A percentile compares a stretch with the other conserved stretches of the same genome.
These are phyloP conservation scores for Ganoderma resinaceum DNA, from an alignment of 1,284 basidiomycete genomes.

Conservation along the genomic window DNA sequence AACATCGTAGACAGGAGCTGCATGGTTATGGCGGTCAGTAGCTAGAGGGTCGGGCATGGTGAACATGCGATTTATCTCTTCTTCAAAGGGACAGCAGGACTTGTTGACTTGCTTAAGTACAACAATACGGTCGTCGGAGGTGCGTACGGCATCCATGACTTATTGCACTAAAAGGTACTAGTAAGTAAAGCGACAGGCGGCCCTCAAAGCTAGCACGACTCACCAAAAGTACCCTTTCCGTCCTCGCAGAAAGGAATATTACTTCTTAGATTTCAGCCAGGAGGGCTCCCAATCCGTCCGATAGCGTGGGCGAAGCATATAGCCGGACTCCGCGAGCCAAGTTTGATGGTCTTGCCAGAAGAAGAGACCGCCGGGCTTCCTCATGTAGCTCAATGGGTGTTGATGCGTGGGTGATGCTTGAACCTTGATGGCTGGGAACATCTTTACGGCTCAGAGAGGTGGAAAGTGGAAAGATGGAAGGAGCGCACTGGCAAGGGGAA, in stretches of 20 bases:
- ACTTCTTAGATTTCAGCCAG: constrained; percentile 13
- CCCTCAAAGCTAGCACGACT: neutral
- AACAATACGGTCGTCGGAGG: constrained; percentile 19
- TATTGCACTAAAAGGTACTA: constrained; percentile 21
- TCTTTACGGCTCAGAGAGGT: neutral
- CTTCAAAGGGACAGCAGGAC: constrained; percentile 12
- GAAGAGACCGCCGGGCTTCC: neutral
- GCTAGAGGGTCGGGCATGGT: constrained; percentile 14
- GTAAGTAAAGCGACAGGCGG: too few species aligned
- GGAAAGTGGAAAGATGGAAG: neutral
- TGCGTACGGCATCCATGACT: constrained; percentile 23
- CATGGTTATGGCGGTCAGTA: constrained; percentile 37
- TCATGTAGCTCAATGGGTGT: neutral
- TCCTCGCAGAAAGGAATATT: constrained; percentile 17
- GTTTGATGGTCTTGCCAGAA: constrained; percentile 19
- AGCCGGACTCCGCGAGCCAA: constrained; percentile 28
- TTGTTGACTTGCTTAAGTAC: constrained; percentile 11
- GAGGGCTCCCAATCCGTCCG: constrained; percentile 26
- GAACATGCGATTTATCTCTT: constrained; percentile 20
- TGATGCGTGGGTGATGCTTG: neutral
- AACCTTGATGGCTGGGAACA: neutral
- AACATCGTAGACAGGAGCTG: constrained; percentile 36
- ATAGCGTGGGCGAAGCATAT: constrained; percentile 29
- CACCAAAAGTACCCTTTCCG: neutral
- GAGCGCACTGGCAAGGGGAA: neutral